These are phyloP conservation scores for Pichia sp. DNA, from an alignment of 1,139 yeast genomes.

Conservation along the genomic window DNA sequence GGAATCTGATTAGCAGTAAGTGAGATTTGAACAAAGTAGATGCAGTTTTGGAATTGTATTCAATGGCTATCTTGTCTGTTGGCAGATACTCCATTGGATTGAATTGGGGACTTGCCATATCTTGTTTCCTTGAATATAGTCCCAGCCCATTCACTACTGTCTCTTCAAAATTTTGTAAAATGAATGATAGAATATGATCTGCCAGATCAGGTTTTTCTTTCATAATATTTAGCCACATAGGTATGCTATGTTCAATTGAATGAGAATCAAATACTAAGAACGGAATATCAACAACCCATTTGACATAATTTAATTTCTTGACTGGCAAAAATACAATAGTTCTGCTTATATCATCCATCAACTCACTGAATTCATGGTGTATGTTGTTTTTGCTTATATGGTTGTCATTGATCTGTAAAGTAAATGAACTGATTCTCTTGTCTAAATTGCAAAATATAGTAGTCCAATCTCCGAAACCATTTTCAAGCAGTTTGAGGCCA, in stretches of 20 bases:
- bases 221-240: slow-evolving; percentile 78
- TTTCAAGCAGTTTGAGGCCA: slow-evolving; percentile 11
- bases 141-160: slow-evolving; percentile 62
- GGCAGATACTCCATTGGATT: slow-evolving; percentile 87
- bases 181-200: slow-evolving; percentile 61
- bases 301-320: slow-evolving; percentile 49
- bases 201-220: slow-evolving; percentile 62
- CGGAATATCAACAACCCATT: slow-evolving; percentile 66
- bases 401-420: slow-evolving; percentile 2
- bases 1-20: slow-evolving; percentile 58
- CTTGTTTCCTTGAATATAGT: slow-evolving; percentile 57
- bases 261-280: slow-evolving; percentile 59
- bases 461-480: slow-evolving; percentile 11
- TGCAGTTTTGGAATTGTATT: slow-evolving; percentile 47
- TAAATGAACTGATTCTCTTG: slow-evolving; percentile 7
- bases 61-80: slow-evolving; percentile 61
- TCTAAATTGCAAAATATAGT: slow-evolving; percentile 8
- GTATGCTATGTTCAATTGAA: slow-evolving; percentile 63
- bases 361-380: slow-evolving; percentile 33
- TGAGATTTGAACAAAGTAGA: slow-evolving; percentile 68
- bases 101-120: slow-evolving; percentile 60
- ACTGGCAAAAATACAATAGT: slow-evolving; percentile 44
- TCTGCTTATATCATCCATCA: slow-evolving; percentile 46
- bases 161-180: slow-evolving; percentile 63
- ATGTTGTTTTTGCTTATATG: slow-evolving; percentile 18